A percentile compares a stretch with the other conserved stretches of the same genome.
phyloP scores from a whole-genome alignment of 352 stramenopile species.

The Phytophthora sansomeana region DNA sequence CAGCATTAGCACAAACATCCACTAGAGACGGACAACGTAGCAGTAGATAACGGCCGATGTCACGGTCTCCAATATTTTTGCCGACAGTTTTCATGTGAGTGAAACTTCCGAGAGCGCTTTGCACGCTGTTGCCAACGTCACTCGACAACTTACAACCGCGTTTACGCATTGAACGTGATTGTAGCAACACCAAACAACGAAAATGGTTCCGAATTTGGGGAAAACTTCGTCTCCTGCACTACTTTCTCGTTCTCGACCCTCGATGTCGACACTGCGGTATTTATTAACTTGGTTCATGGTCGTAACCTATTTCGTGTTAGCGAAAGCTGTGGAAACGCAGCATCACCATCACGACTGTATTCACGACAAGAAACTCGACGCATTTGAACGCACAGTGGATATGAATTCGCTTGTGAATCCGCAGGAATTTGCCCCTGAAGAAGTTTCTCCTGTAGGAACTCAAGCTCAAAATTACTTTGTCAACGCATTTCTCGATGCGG shows the following conservation, averaged over 20 bases:
- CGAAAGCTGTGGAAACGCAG: neutral
- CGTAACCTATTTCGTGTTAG: neutral
- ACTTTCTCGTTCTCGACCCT: neutral
- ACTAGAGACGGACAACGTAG: conserved; percentile 33
- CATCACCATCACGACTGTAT: conserved; percentile 65
- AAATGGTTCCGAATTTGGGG: too few species aligned
- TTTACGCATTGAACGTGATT: neutral
- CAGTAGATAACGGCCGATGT: conserved; percentile 11
- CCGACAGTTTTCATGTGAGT: conserved; percentile 21
- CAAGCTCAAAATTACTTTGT: conserved; percentile 31
- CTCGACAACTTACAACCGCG: neutral
- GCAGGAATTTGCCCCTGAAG: conserved; percentile 37
- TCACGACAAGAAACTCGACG: conserved; percentile 68
- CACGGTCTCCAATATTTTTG: conserved; percentile 25
- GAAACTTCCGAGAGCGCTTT: conserved; percentile 19
- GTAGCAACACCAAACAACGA: neutral
- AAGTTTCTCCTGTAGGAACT: conserved; percentile 13
- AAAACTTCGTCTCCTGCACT: neutral
- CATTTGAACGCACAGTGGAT: conserved; percentile 59
- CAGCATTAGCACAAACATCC: conserved; percentile 66
- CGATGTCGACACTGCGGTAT: neutral
- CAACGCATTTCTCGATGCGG: conserved; percentile 50
- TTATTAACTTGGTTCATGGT: neutral
- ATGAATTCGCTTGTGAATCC: conserved; percentile 38
- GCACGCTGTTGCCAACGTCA: neutral